A percentile compares a stretch with the other conserved stretches of the same genome.
Evolutionary conservation across 331 rosid species (phyloP).

Genomic region (Erythrophleum ivorense): DNA sequence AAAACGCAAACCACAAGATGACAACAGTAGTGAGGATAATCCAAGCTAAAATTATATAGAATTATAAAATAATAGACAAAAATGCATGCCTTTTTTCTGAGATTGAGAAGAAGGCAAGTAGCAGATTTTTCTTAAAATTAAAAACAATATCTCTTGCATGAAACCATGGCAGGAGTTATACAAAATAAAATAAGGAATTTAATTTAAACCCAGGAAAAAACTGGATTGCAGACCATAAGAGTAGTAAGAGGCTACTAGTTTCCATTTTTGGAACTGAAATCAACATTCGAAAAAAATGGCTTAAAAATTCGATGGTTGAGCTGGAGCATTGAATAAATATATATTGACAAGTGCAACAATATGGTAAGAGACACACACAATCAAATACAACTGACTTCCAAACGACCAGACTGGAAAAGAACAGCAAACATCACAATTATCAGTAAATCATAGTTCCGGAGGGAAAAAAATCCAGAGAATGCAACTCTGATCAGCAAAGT

Average conservation of each 20-base stretch:
- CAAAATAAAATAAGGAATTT: neutral
- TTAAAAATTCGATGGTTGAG: neutral
- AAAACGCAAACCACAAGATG: slow-evolving; percentile 21
- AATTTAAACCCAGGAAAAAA: neutral
- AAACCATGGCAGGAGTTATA: neutral
- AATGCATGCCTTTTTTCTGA: neutral
- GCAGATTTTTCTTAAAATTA: no score
- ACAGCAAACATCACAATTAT: neutral
- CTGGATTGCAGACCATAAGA: neutral
- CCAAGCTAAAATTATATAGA: neutral
- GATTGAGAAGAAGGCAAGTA: neutral
- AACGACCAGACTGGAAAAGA: slow-evolving; percentile 28
- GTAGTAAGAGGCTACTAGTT: neutral
- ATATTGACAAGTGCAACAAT: neutral
- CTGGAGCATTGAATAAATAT: neutral
- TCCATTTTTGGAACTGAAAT: slow-evolving; percentile 13
- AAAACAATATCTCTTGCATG: neutral
- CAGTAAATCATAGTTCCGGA: neutral
- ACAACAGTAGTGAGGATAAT: neutral
- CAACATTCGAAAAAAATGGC: no score
- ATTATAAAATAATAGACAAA: neutral
- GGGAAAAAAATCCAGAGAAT: neutral
- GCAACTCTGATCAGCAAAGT: slow-evolving; percentile 25
- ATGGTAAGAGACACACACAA: neutral
- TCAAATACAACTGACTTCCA: neutral